These are phyloP conservation scores for Pseudogymnoascus sp. DNA, from an alignment of 2,329 filamentous ascomycete genomes.

Conservation along the genomic window DNA sequence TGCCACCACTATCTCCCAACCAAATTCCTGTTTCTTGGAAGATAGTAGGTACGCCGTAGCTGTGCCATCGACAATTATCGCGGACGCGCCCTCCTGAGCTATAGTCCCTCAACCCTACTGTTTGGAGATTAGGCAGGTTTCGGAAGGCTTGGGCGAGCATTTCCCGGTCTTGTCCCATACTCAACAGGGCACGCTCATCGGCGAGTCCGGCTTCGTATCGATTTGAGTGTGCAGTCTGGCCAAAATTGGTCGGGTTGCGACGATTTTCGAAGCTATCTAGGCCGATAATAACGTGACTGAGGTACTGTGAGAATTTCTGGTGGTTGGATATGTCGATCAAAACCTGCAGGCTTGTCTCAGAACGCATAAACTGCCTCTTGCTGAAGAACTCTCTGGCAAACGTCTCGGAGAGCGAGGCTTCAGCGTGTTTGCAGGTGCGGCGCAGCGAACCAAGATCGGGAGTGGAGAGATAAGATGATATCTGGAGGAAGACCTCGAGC, in stretches of 20 bases:
- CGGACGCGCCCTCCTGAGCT: slow-evolving; percentile 40
- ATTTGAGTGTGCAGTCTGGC: neutral
- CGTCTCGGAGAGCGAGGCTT: slow-evolving; percentile 43
- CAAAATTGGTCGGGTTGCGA: too few relatives aligned
- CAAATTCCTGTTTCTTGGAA: slow-evolving; percentile 29
- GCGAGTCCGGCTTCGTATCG: neutral
- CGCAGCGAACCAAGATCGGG: slow-evolving; percentile 47
- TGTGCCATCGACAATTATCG: slow-evolving; percentile 43
- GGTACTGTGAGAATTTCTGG: slow-evolving; percentile 30
- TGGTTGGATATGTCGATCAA: slow-evolving; percentile 31
- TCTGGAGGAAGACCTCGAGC: slow-evolving; percentile 43
- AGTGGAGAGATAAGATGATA: slow-evolving; percentile 46
- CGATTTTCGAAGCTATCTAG: slow-evolving; percentile 20
- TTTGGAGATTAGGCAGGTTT: slow-evolving; percentile 45
- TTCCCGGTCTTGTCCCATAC: slow-evolving; percentile 39
- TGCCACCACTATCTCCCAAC: neutral
- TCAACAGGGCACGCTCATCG: slow-evolving; percentile 28
- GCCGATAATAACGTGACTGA: slow-evolving; percentile 42
- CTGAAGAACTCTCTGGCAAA: slow-evolving; percentile 57
- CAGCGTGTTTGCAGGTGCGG: slow-evolving; percentile 44
- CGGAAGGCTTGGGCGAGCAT: slow-evolving; percentile 49
- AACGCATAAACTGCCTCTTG: slow-evolving; percentile 58
- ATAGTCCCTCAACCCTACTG: slow-evolving; percentile 52
- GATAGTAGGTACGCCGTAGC: slow-evolving; percentile 43
- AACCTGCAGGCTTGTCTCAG: slow-evolving; percentile 45